Base-by-base conservation (phyloP, 257 asterid genomes). In the Jacaranda copaia region DNA sequence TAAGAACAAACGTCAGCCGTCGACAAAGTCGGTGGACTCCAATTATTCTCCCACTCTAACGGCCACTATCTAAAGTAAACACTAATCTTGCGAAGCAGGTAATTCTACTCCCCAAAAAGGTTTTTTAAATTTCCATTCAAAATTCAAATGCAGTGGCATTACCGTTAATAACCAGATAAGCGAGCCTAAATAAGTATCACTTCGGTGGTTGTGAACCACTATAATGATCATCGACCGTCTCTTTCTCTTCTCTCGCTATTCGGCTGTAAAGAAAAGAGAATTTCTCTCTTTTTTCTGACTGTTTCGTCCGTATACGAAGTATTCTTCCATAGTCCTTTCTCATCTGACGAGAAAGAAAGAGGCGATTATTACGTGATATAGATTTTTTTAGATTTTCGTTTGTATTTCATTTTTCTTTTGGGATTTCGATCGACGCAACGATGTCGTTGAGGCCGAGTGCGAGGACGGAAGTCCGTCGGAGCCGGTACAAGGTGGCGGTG, bases 361-460 rank as follows among this genome's bases (percentile, higher is more conserved):
- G 53, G 68, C 77, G 75, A 74, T 74, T 65, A 81, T 77, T 69
- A 63, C 39, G 52, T 60, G 39, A 32, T 69, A 35, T 69, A 68
- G 70, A 67, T 70, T 79, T 46, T 58, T 18, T 5, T 9, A 40
- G 59, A 25, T 74, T 75, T 75, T 35, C 36, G 39, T 58, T 51
- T 73, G 3, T 2, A 0, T 40, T 20, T 48, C 14, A 13, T 62
- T 45, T 53, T 8, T 35, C 12, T 12, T 66, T 76, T 18, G 14
- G 62, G 61, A 51, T 69, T 77, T 78, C 51, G 86, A 89, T 80
- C 83, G 79, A 65, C 68, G 61, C 58, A 70, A 71, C 83, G 81
- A 94, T 95, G 99, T 95, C 99, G 77, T 83, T 95, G 85, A 90
- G 99, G 81, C 99, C 99, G 20, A 93, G 74, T 79, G 84, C 93